Base-by-base conservation (phyloP, 495 filamentous ascomycete genomes). In the Podospora australis region DNA sequence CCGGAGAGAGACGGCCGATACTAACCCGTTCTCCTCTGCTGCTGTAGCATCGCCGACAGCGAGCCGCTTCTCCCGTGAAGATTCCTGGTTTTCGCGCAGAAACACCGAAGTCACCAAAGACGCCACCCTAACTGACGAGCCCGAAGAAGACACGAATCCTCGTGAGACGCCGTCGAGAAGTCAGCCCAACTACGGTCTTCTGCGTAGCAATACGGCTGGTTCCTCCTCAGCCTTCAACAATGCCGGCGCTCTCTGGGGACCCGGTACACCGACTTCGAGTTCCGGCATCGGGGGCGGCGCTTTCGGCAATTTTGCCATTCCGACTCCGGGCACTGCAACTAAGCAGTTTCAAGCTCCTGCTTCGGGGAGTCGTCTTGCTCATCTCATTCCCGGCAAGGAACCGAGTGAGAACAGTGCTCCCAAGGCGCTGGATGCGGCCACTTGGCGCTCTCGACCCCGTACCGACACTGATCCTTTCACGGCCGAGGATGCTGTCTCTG, bases 1-100 rank as follows among this genome's bases (percentile, higher is more conserved):
- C 46, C 85, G 90, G 57, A 83, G 92, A 48, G 89, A 96, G 66
- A 90, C 90, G n/a, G 78, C 78, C 22, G 94, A 97, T 53, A 83
- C 84, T 25, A 81, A 87, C 56, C 72, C 78, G 14, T 79, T 84
- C 62, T 77, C 80, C 46, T 72, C 73, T 16, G 56, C 46, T 8
- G 59, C 63, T n/a, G 42, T 78, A 22, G 60, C 69, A 10, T 75
- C 80, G 6, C 72, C 82, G n/a, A 64, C 70, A 4, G 68, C 66
- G 11, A 71, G 69, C 26, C 67, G 75, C 16, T 78, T 79, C 24
- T 36, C 61, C 5, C 69, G 71, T 32, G 74, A 78, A 6, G 74
- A 77, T 13, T 43, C 57, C 26, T 79, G 94, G 50, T 69, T 89
- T 40, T 73, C 83, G 36, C 83, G 92, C 47, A 85, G 86, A 53